phyloP scores from a whole-genome alignment of 768 basidiomycete species.

The Pisolithus albus region DNA sequence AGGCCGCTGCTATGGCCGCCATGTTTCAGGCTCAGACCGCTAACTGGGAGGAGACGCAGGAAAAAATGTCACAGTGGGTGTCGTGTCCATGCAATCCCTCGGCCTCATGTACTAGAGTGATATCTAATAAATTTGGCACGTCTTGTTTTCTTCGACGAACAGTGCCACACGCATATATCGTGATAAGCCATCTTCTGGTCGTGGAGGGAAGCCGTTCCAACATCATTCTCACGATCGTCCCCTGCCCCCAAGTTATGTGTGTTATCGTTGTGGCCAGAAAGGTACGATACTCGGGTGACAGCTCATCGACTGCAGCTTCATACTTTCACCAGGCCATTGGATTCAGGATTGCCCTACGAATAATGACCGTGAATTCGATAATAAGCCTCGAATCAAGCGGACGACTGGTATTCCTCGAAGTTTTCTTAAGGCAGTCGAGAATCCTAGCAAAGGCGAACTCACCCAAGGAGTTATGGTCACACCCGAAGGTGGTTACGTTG shows the following conservation, averaged over 20 bases:
- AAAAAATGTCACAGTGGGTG: slow-evolving; percentile 99
- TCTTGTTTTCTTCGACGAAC: slow-evolving; percentile 29
- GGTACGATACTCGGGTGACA: slow-evolving; percentile 40
- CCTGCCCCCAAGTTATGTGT: slow-evolving; percentile 92
- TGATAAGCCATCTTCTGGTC: slow-evolving; percentile 54
- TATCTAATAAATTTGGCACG: slow-evolving; percentile 65
- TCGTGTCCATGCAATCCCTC: slow-evolving; percentile 48
- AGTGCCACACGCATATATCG: slow-evolving; percentile 65
- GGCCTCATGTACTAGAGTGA: slow-evolving; percentile 58
- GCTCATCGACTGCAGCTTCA: slow-evolving; percentile 5
- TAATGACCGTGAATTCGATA: slow-evolving; percentile 90
- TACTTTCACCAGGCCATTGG: slow-evolving; percentile 75
- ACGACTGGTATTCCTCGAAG: slow-evolving; percentile 98
- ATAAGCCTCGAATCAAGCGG: slow-evolving; percentile 91
- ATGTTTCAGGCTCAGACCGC: slow-evolving; percentile 94
- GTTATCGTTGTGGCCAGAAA: slow-evolving; percentile 98
- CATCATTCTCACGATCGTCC: slow-evolving; percentile 64
- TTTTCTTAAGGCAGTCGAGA: slow-evolving; percentile 94
- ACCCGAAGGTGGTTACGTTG: slow-evolving; percentile 95
- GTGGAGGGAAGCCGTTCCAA: slow-evolving; percentile 50
- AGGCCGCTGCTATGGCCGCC: slow-evolving; percentile 93
- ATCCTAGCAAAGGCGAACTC: slow-evolving; percentile 63
- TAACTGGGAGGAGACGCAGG: slow-evolving; percentile 98
- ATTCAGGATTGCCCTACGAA: slow-evolving; percentile 99
- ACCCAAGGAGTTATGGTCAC: slow-evolving; percentile 96